These are phyloP conservation scores for Alliaria petiolata DNA, from an alignment of 345 rosid species.

Conservation along the genomic window DNA sequence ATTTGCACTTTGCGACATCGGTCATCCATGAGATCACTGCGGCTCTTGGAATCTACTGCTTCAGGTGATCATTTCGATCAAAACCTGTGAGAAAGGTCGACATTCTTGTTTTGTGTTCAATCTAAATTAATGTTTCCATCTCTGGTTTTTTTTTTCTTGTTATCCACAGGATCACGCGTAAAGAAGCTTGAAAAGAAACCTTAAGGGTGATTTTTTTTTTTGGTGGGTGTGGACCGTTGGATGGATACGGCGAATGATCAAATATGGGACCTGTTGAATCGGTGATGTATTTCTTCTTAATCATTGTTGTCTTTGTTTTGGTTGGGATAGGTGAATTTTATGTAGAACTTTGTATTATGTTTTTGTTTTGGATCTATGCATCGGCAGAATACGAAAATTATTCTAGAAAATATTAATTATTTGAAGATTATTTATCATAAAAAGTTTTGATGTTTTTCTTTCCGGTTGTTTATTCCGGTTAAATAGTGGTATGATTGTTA, in stretches of 20 bases:
- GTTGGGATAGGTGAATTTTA: constrained; percentile 1
- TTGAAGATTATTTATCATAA: not conserved
- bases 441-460: not conserved
- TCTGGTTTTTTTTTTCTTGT: not conserved
- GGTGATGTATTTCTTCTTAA: constrained; percentile 14
- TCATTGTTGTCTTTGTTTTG: constrained; percentile 18
- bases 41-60: constrained; percentile 93
- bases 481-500: too few species aligned
- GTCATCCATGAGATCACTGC: constrained; percentile 90
- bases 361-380: not conserved
- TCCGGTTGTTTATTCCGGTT: too few species aligned
- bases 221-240: not conserved
- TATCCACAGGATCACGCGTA: constrained; percentile 78
- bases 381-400: not conserved
- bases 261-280: not conserved
- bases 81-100: not conserved
- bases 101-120: too few species aligned
- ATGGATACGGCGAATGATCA: constrained; percentile 1
- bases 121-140: not conserved
- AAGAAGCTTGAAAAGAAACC: constrained; percentile 65
- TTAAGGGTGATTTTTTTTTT: not conserved
- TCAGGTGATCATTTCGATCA: constrained; percentile 52
- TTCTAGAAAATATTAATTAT: not conserved
- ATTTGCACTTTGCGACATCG: constrained; percentile 86
- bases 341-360: not conserved